Conservation (phyloP, 495 filamentous ascomycete genomes). For the Aspergillus heteromorphus region DNA sequence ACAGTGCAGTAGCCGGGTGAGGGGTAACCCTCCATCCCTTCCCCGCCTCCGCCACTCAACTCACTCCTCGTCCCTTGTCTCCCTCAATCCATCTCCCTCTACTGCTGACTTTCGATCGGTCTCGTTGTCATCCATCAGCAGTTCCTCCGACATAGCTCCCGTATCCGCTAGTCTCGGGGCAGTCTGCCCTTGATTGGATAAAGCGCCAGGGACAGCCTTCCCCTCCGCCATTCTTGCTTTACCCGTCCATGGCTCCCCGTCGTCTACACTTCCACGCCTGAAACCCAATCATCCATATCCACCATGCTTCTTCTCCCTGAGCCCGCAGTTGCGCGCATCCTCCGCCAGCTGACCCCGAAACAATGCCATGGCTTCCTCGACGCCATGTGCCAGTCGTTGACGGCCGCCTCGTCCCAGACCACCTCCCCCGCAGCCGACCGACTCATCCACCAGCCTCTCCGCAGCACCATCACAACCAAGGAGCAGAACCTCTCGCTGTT, state of each 20-base stretch:
- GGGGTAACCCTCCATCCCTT: no score
- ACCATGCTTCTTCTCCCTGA: conserved; percentile 44
- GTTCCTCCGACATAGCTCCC: conserved; percentile 9
- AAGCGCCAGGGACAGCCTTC: no score
- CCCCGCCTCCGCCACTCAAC: no score
- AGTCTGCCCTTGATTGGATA: background rate
- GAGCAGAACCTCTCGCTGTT: conserved; percentile 73
- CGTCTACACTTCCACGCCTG: no score
- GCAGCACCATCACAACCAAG: conserved; percentile 62
- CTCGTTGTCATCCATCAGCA: background rate
- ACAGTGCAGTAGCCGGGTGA: no score
- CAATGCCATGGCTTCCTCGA: conserved; percentile 33
- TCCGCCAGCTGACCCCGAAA: conserved; percentile 26
- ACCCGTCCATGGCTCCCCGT: no score
- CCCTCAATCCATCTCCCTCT: no score
- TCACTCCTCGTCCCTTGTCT: no score
- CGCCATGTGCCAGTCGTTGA: conserved; percentile 25
- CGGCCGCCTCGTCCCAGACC: conserved; percentile 26
- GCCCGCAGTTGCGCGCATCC: conserved; percentile 31
- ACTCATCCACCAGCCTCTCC: conserved; percentile 65
- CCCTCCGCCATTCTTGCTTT: no score
- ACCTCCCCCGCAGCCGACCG: conserved; percentile 18
- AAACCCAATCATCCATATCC: background rate
- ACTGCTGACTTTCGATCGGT: no score
- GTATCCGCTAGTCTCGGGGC: background rate